Evolutionary conservation across 108 stramenopile species (phyloP).

Genomic region (Nitzschia putrida): DNA sequence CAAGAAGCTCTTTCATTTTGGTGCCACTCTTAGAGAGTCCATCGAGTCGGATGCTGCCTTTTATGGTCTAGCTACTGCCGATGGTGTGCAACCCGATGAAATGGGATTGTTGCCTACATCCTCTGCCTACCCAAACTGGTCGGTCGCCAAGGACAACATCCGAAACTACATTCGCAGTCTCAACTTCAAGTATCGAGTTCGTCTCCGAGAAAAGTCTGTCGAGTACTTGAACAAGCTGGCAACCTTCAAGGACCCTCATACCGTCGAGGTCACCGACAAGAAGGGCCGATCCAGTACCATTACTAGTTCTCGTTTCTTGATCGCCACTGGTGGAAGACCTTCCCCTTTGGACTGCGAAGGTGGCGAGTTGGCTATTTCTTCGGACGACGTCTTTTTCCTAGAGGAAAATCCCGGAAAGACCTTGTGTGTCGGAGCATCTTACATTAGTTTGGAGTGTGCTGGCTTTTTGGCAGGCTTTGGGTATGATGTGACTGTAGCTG

Average conservation of each 20-base stretch:
- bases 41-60: slow-evolving; percentile 55
- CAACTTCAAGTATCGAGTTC: slow-evolving; percentile 96
- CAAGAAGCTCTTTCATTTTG: slow-evolving; percentile 97
- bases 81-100: slow-evolving; percentile 27
- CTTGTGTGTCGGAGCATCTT: slow-evolving; percentile 95
- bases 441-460: slow-evolving; percentile 98
- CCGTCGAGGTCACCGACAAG: slow-evolving; percentile 80
- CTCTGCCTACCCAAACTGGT: slow-evolving; percentile 64
- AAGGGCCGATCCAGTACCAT: slow-evolving; percentile 69
- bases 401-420: slow-evolving; percentile 91
- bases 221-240: slow-evolving; percentile 91
- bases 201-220: slow-evolving; percentile 92
- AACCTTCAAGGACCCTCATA: slow-evolving; percentile 83
- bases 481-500: slow-evolving; percentile 91
- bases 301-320: slow-evolving; percentile 84
- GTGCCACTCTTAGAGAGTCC: slow-evolving; percentile 66
- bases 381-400: slow-evolving; percentile 95
- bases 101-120: slow-evolving; percentile 24
- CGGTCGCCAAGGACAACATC: slow-evolving; percentile 70
- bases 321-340: slow-evolving; percentile 97
- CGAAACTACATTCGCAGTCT: slow-evolving; percentile 95
- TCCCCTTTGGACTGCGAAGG: slow-evolving; percentile 79
- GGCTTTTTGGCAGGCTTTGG: slow-evolving; percentile 94
- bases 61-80: slow-evolving; percentile 67
- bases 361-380: slow-evolving; percentile 92